These are phyloP conservation scores for Russula foetens DNA, from an alignment of 768 basidiomycete genomes.

Conservation along the genomic window DNA sequence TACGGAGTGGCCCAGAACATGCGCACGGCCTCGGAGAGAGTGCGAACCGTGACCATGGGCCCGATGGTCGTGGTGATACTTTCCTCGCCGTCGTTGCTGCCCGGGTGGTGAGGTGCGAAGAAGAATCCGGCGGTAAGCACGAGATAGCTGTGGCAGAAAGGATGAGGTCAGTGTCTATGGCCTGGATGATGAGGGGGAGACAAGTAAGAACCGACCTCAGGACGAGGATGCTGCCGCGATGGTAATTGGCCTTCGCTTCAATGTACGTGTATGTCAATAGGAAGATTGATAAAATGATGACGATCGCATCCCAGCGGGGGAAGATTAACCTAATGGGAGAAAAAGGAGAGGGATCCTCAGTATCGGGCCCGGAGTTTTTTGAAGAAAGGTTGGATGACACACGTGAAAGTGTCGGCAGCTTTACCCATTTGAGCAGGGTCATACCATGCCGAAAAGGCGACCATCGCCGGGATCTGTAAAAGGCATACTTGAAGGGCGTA, in stretches of 20 bases:
- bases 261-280: slow-evolving; percentile 98
- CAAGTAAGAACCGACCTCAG: slow-evolving; percentile 51
- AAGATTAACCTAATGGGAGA: slow-evolving; percentile 69
- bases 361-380: neutral
- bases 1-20: slow-evolving; percentile 10
- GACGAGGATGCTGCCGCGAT: slow-evolving; percentile 91
- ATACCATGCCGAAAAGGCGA: slow-evolving; percentile 96
- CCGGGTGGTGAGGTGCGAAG: slow-evolving; percentile 52
- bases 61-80: neutral
- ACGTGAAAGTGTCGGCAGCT: slow-evolving; percentile 90
- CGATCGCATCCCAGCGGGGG: slow-evolving; percentile 96
- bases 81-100: slow-evolving; percentile 18
- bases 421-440: slow-evolving; percentile 80
- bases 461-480: slow-evolving; percentile 97
- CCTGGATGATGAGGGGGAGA: neutral
- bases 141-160: slow-evolving; percentile 57
- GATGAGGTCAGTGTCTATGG: neutral
- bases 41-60: slow-evolving; percentile 3
- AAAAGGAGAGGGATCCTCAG: neutral
- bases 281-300: slow-evolving; percentile 93
- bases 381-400: slow-evolving; percentile 26
- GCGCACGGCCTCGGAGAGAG: slow-evolving; percentile 11
- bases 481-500: slow-evolving; percentile 98
- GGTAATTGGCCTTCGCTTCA: slow-evolving; percentile 98
- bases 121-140: slow-evolving; percentile 90